Conservation (phyloP, 768 basidiomycete genomes). For the Rhizopogon vinicolor region DNA sequence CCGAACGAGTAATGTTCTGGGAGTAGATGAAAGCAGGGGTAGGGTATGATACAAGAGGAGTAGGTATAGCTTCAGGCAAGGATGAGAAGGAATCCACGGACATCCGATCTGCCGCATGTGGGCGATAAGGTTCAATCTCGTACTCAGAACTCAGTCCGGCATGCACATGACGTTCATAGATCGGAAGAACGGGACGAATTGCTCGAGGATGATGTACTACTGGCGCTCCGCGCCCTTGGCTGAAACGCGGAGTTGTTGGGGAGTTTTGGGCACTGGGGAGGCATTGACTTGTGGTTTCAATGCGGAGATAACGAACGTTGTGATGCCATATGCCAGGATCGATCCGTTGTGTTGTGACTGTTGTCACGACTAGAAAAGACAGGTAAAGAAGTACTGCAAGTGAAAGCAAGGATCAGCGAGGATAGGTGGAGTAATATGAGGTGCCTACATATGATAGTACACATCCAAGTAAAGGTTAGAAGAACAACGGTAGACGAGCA, state of each 20-base stretch:
- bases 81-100: conserved; percentile 6
- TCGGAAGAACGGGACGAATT: conserved; percentile 27
- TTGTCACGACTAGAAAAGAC: conserved; percentile 39
- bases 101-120: conserved; percentile 20
- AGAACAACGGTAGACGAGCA: conserved; percentile 56
- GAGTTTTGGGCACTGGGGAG: conserved; percentile 33
- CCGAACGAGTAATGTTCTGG: conserved; percentile 6
- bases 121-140: conserved; percentile 42
- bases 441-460: conserved; percentile 36
- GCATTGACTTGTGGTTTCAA: conserved; percentile 21
- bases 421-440: neutral
- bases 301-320: conserved; percentile 40
- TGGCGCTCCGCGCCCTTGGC: conserved; percentile 25
- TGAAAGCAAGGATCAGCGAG: conserved; percentile 2
- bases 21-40: conserved; percentile 10
- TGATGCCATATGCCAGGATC: conserved; percentile 50
- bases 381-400: conserved; percentile 56
- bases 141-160: conserved; percentile 39
- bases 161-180: conserved; percentile 26
- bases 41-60: conserved; percentile 14
- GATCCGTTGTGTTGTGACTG: conserved; percentile 36
- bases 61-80: conserved; percentile 21
- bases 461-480: conserved; percentile 58
- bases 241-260: conserved; percentile 31
- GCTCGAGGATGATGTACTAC: conserved; percentile 43